phyloP scores from a whole-genome alignment of 1,139 yeast species.

The Blastobotrys petasosporus region DNA sequence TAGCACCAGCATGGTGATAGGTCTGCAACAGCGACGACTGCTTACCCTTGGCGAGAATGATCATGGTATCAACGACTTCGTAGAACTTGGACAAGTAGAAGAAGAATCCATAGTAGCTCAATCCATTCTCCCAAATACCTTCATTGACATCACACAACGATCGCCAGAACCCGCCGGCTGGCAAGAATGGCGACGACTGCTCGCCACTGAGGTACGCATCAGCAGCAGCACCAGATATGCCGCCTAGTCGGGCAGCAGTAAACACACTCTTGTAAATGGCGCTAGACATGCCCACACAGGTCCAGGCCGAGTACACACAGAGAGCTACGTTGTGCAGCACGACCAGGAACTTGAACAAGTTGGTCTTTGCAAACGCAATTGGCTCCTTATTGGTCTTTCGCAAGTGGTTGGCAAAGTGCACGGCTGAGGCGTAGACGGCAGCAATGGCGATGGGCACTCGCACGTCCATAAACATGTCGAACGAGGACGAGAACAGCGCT shows the following conservation, averaged over 20 bases:
- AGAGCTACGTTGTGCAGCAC: constrained; percentile 57
- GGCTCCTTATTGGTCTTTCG: constrained; percentile 50
- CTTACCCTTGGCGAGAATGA: constrained; percentile 63
- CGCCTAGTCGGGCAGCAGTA: constrained; percentile 18
- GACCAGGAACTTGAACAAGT: constrained; percentile 50
- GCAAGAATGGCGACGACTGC: constrained; percentile 2
- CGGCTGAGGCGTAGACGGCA: constrained; percentile 51
- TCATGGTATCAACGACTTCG: constrained; percentile 64
- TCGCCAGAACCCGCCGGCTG: constrained; percentile 44
- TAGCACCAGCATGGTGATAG: constrained; percentile 78
- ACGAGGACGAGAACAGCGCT: constrained; percentile 27
- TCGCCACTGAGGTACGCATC: constrained; percentile 32
- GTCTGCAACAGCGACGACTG: constrained; percentile 66
- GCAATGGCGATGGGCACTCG: constrained; percentile 55
- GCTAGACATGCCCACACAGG: constrained; percentile 59
- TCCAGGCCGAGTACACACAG: constrained; percentile 66
- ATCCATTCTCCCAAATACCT: constrained; percentile 55
- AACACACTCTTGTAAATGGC: constrained; percentile 40
- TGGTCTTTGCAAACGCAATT: constrained; percentile 42
- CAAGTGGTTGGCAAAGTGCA: constrained; percentile 49
- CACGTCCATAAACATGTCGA: constrained; percentile 36
- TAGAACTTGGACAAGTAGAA: constrained; percentile 68
- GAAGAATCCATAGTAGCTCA: constrained; percentile 58
- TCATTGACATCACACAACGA: constrained; percentile 56
- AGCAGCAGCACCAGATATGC: constrained; percentile 12